A percentile compares a stretch with the other conserved stretches of the same genome.
Evolutionary conservation across 163 green algal species (phyloP).

Genomic region (Prototheca wickerhamii): DNA sequence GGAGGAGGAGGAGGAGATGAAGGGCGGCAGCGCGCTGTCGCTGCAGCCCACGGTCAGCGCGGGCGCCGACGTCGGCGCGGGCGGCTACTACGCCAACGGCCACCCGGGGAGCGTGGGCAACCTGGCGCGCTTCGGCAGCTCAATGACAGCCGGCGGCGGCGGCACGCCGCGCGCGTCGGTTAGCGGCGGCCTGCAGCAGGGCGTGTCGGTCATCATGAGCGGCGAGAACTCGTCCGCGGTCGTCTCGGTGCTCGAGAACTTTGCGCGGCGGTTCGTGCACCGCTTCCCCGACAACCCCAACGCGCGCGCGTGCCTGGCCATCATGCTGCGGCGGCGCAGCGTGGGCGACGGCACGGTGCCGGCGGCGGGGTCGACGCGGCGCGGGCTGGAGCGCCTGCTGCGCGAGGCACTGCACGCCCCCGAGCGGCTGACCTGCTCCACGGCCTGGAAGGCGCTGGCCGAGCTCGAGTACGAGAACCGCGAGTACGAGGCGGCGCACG

Average conservation of each 20-base stretch:
- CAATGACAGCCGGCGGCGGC: background rate
- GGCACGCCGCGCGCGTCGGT: no score
- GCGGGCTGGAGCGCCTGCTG: constrained; percentile 23
- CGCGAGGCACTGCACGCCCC: constrained; percentile 17
- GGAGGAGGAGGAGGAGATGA: constrained; percentile 56
- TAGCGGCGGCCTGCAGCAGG: background rate
- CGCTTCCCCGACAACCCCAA: constrained; percentile 34
- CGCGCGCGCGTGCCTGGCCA: constrained; percentile 15
- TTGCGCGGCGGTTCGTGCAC: constrained; percentile 31
- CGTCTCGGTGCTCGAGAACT: constrained; percentile 31
- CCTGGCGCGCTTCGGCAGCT: background rate
- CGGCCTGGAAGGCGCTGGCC: constrained; percentile 47
- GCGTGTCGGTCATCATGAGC: background rate
- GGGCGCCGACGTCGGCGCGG: background rate
- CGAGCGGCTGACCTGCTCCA: constrained; percentile 28
- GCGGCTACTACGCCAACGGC: no score
- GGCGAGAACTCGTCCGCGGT: constrained; percentile 3
- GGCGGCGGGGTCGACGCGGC: constrained; percentile 17
- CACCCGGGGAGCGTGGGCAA: background rate
- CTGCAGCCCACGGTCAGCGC: background rate
- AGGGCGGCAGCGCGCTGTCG: constrained; percentile 9
- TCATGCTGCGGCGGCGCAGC: constrained; percentile 29
- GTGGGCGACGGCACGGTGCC: constrained; percentile 12
- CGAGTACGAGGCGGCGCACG: constrained; percentile 28
- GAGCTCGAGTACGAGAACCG: constrained; percentile 58